phyloP scores from a whole-genome alignment of 805 yeast genomes.

The Metschnikowia orientalis region DNA sequence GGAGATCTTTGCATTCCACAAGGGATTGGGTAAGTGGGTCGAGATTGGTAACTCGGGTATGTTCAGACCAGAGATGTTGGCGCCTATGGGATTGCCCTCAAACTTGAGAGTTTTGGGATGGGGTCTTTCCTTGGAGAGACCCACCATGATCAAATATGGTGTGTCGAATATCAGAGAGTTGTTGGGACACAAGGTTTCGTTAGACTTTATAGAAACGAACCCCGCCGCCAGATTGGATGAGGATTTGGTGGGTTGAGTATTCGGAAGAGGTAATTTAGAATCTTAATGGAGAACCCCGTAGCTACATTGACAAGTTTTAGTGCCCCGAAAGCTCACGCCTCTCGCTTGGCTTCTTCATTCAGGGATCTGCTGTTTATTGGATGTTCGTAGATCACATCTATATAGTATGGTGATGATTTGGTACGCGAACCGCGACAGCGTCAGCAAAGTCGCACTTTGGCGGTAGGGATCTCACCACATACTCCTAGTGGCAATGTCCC shows the following conservation, averaged over 20 bases:
- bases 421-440: too few relatives aligned
- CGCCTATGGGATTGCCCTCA: conserved; percentile 95
- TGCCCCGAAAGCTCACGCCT: too few relatives aligned
- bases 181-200: conserved; percentile 92
- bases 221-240: conserved; percentile 96
- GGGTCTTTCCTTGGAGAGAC: conserved; percentile 96
- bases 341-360: too few relatives aligned
- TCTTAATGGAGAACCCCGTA: too few relatives aligned
- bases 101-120: conserved; percentile 93
- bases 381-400: too few relatives aligned
- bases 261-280: conserved; percentile 1
- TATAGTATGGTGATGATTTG: too few relatives aligned
- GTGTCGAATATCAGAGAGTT: conserved; percentile 94
- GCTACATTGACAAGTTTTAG: too few relatives aligned
- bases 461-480: too few relatives aligned
- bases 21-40: conserved; percentile 93
- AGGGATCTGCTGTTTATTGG: too few relatives aligned
- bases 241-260: conserved; percentile 26
- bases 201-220: conserved; percentile 90
- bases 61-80: conserved; percentile 99
- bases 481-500: too few relatives aligned
- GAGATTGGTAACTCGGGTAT: conserved; percentile 99
- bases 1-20: conserved; percentile 97
- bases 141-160: conserved; percentile 97
- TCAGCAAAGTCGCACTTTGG: too few relatives aligned